These are phyloP conservation scores for Peziza echinospora DNA, from an alignment of 495 filamentous ascomycete genomes.

Conservation along the genomic window DNA sequence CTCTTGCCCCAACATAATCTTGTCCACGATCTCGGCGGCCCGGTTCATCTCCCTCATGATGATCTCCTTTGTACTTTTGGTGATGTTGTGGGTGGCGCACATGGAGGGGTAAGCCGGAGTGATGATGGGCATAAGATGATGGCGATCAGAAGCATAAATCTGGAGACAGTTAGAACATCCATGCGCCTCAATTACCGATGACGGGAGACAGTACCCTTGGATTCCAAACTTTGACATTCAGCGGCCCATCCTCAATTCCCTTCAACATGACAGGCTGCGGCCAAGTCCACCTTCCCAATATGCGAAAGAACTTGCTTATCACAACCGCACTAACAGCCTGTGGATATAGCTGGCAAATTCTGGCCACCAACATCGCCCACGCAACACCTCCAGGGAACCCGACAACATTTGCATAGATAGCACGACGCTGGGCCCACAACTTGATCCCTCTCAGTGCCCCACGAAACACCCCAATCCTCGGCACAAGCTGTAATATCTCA, in stretches of 20 bases:
- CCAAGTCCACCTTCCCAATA: slow-evolving; percentile 85
- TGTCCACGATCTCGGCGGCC: slow-evolving; percentile 53
- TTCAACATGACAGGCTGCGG: slow-evolving; percentile 78
- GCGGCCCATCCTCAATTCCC: slow-evolving; percentile 57
- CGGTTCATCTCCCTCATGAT: slow-evolving; percentile 64
- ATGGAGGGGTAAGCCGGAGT: slow-evolving; percentile 90
- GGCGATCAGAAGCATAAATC: slow-evolving; percentile 60
- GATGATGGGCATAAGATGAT: slow-evolving; percentile 90
- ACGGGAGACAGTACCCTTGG: slow-evolving; percentile 33
- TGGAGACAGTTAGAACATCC: slow-evolving; percentile 14
- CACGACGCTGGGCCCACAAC: slow-evolving; percentile 82
- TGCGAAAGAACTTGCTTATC: slow-evolving; percentile 76
- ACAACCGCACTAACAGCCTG: slow-evolving; percentile 69
- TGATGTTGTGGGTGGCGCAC: slow-evolving; percentile 90
- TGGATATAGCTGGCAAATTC: slow-evolving; percentile 94
- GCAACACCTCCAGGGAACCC: slow-evolving; percentile 93
- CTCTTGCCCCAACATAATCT: slow-evolving; percentile 50
- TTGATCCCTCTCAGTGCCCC: slow-evolving; percentile 79
- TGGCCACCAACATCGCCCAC: slow-evolving; percentile 90
- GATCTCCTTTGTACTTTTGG: slow-evolving; percentile 59
- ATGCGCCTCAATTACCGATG: neutral
- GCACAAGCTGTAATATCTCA: slow-evolving; percentile 72
- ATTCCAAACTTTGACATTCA: slow-evolving; percentile 81
- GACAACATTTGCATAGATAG: slow-evolving; percentile 85
- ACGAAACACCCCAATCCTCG: slow-evolving; percentile 70